Evolutionary conservation across 2,329 filamentous ascomycete genomes (phyloP).

Genomic region (Leptographium radiaticola): DNA sequence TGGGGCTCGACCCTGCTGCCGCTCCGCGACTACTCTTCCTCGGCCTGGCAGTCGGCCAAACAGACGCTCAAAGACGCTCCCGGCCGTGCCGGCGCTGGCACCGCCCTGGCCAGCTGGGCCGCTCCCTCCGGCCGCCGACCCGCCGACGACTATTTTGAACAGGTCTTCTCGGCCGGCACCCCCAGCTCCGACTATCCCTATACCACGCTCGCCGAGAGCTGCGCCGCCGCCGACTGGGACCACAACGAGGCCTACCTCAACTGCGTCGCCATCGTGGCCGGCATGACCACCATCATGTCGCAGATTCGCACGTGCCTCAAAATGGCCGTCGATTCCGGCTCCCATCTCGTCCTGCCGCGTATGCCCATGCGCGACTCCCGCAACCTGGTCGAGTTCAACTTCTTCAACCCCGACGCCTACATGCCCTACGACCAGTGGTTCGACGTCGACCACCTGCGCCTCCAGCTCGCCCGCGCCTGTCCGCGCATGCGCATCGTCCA

Average conservation of each 20-base stretch:
- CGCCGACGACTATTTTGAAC: conserved; percentile 16
- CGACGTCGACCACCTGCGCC: conserved; percentile 17
- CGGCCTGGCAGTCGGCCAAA: conserved; percentile 11
- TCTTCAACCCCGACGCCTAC: conserved; percentile 18
- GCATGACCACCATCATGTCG: conserved; percentile 20
- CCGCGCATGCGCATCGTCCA: conserved; percentile 20
- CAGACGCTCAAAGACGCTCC: background rate
- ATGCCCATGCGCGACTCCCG: conserved; percentile 20
- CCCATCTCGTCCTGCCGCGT: conserved; percentile 17
- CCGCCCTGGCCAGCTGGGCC: background rate
- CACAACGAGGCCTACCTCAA: conserved; percentile 18
- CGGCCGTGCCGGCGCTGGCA: background rate
- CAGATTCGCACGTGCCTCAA: conserved; percentile 23
- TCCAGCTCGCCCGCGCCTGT: conserved; percentile 14
- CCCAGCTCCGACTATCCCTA: conserved; percentile 13
- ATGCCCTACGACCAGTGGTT: conserved; percentile 22
- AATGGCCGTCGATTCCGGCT: conserved; percentile 21
- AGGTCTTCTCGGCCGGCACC: conserved; percentile 16
- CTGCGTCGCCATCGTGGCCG: conserved; percentile 19
- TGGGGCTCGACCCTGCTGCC: conserved; percentile 7
- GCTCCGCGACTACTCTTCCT: conserved; percentile 4
- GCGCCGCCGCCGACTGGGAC: conserved; percentile 15
- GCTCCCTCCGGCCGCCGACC: background rate
- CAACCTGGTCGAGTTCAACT: conserved; percentile 19
- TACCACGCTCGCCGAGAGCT: conserved; percentile 13